These are phyloP conservation scores for Fusarium tanahbumbuense DNA, from an alignment of 2,329 filamentous ascomycete species.

Conservation along the genomic window DNA sequence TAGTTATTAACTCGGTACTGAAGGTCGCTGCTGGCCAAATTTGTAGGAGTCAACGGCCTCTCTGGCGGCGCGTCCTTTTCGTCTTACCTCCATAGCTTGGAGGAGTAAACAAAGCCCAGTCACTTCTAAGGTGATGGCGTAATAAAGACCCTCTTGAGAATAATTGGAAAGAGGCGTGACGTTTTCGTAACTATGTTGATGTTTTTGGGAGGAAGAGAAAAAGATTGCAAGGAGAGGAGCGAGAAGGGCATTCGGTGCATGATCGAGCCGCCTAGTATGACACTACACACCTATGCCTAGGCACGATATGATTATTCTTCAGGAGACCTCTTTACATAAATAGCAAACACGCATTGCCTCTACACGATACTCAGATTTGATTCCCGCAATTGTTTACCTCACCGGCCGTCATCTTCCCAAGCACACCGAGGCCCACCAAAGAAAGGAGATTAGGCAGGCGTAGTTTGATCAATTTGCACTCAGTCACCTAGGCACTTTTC, in stretches of 20 bases:
- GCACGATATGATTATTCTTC: neutral
- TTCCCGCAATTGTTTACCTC: neutral
- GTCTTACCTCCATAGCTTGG: neutral
- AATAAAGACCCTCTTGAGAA: no score
- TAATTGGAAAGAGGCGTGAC: no score
- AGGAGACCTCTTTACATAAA: neutral
- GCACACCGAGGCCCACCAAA: neutral
- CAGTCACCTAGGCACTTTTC: neutral
- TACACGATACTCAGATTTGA: neutral
- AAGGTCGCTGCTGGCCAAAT: neutral
- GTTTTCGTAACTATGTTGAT: neutral
- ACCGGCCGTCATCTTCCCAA: neutral
- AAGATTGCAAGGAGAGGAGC: neutral
- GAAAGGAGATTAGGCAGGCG: neutral
- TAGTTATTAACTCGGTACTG: neutral
- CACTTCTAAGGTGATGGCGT: neutral
- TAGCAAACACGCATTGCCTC: neutral
- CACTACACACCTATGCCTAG: neutral
- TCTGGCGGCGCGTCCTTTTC: neutral
- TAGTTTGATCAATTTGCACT: neutral
- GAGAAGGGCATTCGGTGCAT: neutral
- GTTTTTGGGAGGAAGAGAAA: neutral
- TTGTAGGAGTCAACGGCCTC: neutral
- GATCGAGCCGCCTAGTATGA: neutral
- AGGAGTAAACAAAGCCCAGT: neutral